Conservation (phyloP, 257 asterid genomes). For the Gentiana straminea region DNA sequence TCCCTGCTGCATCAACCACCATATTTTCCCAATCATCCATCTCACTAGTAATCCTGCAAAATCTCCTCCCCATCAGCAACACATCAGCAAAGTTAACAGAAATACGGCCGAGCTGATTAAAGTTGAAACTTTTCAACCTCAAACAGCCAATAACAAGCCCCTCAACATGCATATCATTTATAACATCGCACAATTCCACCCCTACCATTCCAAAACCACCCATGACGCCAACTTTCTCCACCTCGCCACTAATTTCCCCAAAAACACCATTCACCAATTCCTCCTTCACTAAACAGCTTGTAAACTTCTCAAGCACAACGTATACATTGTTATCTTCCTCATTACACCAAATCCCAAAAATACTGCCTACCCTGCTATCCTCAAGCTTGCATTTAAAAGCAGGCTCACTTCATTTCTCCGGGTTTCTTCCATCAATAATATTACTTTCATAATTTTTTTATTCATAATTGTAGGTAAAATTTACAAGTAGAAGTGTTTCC, state of each 20-base stretch:
- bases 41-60: conserved; percentile 14
- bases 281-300: conserved; percentile 18
- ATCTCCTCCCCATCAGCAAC: conserved; percentile 35
- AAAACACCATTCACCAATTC: conserved; percentile 11
- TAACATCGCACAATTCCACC: conserved; percentile 52
- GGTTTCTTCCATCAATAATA: conserved; percentile 36
- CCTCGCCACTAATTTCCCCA: conserved; percentile 17
- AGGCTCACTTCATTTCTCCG: conserved; percentile 30
- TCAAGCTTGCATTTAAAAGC: conserved; percentile 27
- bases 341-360: conserved; percentile 66
- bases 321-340: conserved; percentile 42
- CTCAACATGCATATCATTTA: conserved; percentile 51
- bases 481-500: neutral
- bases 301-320: conserved; percentile 42
- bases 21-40: conserved; percentile 17
- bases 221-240: conserved; percentile 13
- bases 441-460: conserved; percentile 40
- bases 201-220: conserved; percentile 38
- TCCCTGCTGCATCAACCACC: conserved; percentile 10
- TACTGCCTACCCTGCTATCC: conserved; percentile 41
- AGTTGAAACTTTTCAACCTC: conserved; percentile 37
- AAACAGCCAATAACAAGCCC: conserved; percentile 53
- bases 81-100: conserved; percentile 46
- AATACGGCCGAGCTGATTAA: conserved; percentile 44
- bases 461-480: conserved; percentile 38